phyloP scores from a whole-genome alignment of 2,329 filamentous ascomycete species.

The Scopulariopsis brevicaulis region DNA sequence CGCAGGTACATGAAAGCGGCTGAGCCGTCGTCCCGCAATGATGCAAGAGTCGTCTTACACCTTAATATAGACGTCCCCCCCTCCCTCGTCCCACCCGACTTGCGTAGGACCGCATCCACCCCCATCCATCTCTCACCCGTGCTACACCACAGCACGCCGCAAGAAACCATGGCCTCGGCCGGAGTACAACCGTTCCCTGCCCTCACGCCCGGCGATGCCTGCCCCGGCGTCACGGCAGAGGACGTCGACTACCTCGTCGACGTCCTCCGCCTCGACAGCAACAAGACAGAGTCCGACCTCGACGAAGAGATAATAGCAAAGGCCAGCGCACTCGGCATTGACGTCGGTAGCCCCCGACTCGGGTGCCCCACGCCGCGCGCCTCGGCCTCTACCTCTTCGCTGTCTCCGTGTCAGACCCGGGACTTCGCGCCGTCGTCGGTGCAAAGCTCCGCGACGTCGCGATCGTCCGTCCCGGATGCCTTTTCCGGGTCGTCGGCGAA shows the following conservation, averaged over 20 bases:
- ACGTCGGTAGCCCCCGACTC: constrained; percentile 10
- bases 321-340: constrained; percentile 23
- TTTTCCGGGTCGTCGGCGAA: constrained; percentile 3
- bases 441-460: constrained; percentile 28
- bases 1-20: not conserved
- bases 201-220: not conserved
- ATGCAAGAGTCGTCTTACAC: not conserved
- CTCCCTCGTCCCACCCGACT: not conserved
- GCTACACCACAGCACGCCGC: not conserved
- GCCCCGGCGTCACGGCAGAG: not conserved
- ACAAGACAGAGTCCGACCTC: constrained; percentile 24
- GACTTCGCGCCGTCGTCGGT: constrained; percentile 10
- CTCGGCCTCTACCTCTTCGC: constrained; percentile 23
- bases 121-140: not conserved
- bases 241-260: constrained; percentile 12
- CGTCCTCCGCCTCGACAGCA: constrained; percentile 22
- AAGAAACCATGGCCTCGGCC: not conserved
- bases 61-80: not conserved
- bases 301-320: constrained; percentile 23
- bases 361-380: constrained; percentile 23
- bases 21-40: not conserved
- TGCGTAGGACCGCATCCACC: not conserved
- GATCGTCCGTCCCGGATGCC: constrained; percentile 18
- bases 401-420: constrained; percentile 29
- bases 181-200: not conserved